Percentiles rank a stretch among this genome's conserved stretches.
Evolutionary conservation across 257 asterid species (phyloP).

Genomic region (Nicotiana undulata): DNA sequence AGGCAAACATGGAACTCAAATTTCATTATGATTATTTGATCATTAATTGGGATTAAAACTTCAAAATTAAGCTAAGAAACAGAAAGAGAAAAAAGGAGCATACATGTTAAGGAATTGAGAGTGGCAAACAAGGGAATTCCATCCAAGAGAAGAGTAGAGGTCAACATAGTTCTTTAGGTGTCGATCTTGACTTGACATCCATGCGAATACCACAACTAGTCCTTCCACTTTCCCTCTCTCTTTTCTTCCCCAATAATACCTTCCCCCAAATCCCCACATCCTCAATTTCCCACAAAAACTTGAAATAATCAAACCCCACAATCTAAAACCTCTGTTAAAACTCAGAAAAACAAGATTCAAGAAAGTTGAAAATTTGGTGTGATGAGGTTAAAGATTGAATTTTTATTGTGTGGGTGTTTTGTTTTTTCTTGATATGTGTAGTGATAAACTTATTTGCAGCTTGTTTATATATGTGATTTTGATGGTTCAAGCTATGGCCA

Average conservation of each 20-base stretch:
- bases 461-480: neutral
- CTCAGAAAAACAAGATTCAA: neutral
- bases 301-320: conserved; percentile 1
- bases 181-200: conserved; percentile 84
- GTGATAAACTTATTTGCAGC: neutral
- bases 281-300: neutral
- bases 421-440: neutral
- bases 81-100: conserved; percentile 16
- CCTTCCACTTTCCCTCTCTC: conserved; percentile 68
- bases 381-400: neutral
- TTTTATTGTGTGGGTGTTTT: neutral
- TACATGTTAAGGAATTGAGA: conserved; percentile 78
- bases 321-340: neutral
- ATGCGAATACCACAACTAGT: conserved; percentile 74
- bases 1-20: neutral
- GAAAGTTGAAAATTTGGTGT: neutral
- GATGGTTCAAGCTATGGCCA: neutral
- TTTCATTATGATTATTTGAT: neutral
- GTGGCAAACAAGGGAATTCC: conserved; percentile 89
- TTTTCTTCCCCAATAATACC: conserved; percentile 76
- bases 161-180: conserved; percentile 64
- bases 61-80: neutral
- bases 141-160: conserved; percentile 70
- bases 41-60: neutral
- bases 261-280: conserved; percentile 97